Percentiles rank a stretch among this genome's conserved stretches.
phyloP scores from a whole-genome alignment of 345 rosid species.

The Salix dunnii region DNA sequence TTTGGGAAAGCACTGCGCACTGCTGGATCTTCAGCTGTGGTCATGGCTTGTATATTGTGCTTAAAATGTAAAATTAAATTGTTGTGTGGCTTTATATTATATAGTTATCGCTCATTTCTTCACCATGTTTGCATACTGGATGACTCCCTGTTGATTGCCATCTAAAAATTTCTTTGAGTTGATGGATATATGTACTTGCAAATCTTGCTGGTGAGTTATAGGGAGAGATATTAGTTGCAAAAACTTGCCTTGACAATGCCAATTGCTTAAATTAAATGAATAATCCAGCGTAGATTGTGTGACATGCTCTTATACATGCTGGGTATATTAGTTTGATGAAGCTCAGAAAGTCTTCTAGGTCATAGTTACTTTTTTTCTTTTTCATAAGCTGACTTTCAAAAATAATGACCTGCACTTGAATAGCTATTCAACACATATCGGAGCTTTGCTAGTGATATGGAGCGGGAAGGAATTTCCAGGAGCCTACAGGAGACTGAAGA shows the following conservation, averaged over 20 bases:
- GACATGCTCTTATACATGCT: not conserved
- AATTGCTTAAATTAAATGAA: not conserved
- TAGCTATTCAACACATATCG: slow-evolving; percentile 62
- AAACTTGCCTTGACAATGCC: too few relatives aligned
- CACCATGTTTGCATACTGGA: too few relatives aligned
- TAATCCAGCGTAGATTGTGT: not conserved
- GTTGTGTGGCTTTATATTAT: not conserved
- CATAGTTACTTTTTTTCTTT: not conserved
- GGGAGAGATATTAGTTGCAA: too few relatives aligned
- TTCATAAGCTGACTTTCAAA: not conserved
- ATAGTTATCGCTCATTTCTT: not conserved
- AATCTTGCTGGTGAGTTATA: too few relatives aligned
- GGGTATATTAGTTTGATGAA: not conserved
- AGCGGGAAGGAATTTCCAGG: slow-evolving; percentile 55
- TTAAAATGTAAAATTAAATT: not conserved
- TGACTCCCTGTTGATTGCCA: too few relatives aligned
- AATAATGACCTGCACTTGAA: slow-evolving; percentile 9
- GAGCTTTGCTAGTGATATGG: slow-evolving; percentile 51
- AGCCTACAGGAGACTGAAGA: slow-evolving; percentile 72
- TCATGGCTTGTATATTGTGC: not conserved
- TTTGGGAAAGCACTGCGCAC: not conserved
- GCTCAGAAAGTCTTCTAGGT: not conserved
- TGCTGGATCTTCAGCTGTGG: not conserved
- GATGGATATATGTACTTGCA: too few relatives aligned
- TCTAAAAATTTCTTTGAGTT: too few relatives aligned